Evolutionary conservation across 2,329 filamentous ascomycete species (phyloP).

Genomic region (Cryphonectria parasitica): DNA sequence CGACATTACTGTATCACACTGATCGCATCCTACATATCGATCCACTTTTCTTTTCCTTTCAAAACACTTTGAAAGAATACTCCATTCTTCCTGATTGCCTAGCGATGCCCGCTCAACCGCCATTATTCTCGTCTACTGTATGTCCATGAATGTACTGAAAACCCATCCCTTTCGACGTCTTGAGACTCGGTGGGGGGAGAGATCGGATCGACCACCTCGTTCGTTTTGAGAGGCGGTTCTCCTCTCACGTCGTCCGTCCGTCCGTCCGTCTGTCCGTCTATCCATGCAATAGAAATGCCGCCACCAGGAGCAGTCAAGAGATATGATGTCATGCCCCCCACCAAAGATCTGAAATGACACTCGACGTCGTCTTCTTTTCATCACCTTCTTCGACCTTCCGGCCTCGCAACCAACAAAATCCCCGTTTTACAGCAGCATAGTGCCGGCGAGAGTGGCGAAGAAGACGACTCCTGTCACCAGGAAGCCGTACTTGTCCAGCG

Average conservation of each 20-base stretch:
- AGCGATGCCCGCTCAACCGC: neutral
- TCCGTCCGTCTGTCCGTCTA: conserved; percentile 9
- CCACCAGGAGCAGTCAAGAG: conserved; percentile 7
- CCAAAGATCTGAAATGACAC: neutral
- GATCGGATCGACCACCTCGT: conserved; percentile 14
- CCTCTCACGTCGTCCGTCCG: neutral
- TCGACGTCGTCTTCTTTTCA: neutral
- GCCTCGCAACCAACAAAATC: neutral
- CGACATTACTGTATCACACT: neutral
- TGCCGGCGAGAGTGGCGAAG: conserved; percentile 44
- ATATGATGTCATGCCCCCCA: conserved; percentile 12
- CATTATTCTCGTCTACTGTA: neutral
- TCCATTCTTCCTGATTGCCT: conserved; percentile 3
- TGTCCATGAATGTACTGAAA: conserved; percentile 14
- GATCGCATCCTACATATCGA: neutral
- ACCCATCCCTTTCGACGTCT: neutral
- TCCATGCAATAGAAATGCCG: too few relatives aligned
- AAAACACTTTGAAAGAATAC: neutral
- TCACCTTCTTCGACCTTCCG: neutral
- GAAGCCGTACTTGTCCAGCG: conserved; percentile 45
- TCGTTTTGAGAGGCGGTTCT: neutral
- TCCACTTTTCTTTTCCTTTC: neutral
- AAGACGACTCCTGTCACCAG: conserved; percentile 41
- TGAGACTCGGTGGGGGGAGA: neutral
- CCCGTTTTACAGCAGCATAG: conserved; percentile 43